Base-by-base conservation (phyloP, 2,329 filamentous ascomycete genomes). In the Colletotrichum nymphaeae region DNA sequence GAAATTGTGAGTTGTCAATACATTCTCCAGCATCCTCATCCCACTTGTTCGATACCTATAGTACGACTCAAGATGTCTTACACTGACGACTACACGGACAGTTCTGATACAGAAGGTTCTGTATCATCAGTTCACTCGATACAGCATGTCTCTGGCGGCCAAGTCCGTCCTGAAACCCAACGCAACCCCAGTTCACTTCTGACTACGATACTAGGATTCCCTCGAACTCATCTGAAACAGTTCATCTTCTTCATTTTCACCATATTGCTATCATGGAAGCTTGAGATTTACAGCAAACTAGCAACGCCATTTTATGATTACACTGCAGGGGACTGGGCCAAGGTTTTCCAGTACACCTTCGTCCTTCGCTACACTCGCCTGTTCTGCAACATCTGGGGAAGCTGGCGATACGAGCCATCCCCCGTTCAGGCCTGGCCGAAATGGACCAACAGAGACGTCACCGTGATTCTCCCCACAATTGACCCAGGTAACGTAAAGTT, bases 401-500 rank as follows among this genome's bases (percentile, higher is more conserved):
- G 7, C 62, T 83, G 79, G 74, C 58, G 79, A 0, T 89, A 88
- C 74, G 76, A 76, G 0, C 82, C 87, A 5, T 76, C 80, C 0
- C 75, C 78, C 0, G 71, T 80, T 74, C 0, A 30, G 22, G 0
- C 76, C 79, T 3, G 84, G 37, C 37, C 86, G 0, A 76, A 63
- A 0, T 83, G 84, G 73, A 76, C 73, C 6, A 76, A 77, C 3
- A 63, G 71, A 1, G 85, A 90, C 49, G 85, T 86, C 63, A 88
- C 87, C 0, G 84, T 90, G 24, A 81, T 91, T 58, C 77, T 91
- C 2, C 87, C 88, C 0, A 90, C 88, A 0, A 81, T 89, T 3
- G 84, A 87, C 14, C 86, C 88, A 0, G 63, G 76, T 0, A 83
- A 83, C 12, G 63, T 57, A 0, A 81, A 83, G 22, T 88, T 91